A percentile compares a stretch with the other conserved stretches of the same genome.
Conservation (phyloP, 2,329 filamentous ascomycete genomes). For the Beauveria medogensis region DNA sequence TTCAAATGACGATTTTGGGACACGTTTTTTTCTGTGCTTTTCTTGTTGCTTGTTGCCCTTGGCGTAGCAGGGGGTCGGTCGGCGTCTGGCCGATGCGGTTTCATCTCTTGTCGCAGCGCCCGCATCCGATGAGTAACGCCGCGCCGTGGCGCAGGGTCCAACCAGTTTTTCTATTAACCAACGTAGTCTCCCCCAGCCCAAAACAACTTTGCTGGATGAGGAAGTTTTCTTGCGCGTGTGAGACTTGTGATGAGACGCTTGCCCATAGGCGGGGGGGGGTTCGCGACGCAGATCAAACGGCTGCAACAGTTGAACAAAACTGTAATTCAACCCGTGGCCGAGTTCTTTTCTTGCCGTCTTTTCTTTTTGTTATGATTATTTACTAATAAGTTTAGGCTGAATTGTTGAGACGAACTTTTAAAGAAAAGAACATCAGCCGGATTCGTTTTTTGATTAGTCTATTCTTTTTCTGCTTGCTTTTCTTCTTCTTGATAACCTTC, state of each 20-base stretch:
- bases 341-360: background rate
- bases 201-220: background rate
- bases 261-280: background rate
- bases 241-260: slow-evolving; percentile 8
- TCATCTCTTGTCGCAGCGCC: slow-evolving; percentile 1
- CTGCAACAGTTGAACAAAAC: background rate
- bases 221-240: background rate
- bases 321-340: background rate
- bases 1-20: background rate
- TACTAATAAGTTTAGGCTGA: background rate
- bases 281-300: slow-evolving; percentile 9
- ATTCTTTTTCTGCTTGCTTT: background rate
- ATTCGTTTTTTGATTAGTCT: background rate
- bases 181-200: too few relatives aligned
- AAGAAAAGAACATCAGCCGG: background rate
- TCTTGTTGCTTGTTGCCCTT: background rate
- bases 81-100: background rate
- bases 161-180: too few relatives aligned
- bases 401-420: slow-evolving; percentile 5
- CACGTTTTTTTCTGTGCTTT: background rate
- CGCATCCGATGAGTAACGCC: background rate
- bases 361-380: background rate
- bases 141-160: background rate
- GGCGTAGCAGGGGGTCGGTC: background rate
- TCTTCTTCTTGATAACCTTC: background rate